Evolutionary conservation across 345 rosid genomes (phyloP), one percentile per base, ranked within the genome.

Genomic region (Salix udensis): DNA sequence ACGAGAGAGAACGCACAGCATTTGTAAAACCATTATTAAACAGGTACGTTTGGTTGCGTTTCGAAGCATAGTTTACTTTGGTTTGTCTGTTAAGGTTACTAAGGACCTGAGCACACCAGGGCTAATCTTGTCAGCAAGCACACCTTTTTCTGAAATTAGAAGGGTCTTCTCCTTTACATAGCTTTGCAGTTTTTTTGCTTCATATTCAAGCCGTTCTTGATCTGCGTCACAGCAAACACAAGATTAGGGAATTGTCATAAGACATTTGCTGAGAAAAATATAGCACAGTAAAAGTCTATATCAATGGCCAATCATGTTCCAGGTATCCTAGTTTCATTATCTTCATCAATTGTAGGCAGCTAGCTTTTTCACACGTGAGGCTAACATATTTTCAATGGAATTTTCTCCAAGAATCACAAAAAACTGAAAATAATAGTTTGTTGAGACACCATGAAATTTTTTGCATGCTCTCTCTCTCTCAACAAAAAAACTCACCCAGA

Each of bases 161-260:
- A 91, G 72, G 68, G 98, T 84, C 75, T 84, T 91, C 81, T 95
- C 95, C 70, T 93, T 91, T 34, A 93, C 86, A 68, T 81, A 83
- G 86, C 98, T 92, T 78, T 90, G 94, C 24, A 90, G 79, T 81
- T 87, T 91, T 74, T 94, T 90, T 3, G 89, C 82, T 65, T 90
- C 94, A 77, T 70, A 85, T 21, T 90, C 92, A 69, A 91, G 83
- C 37, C 55, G 77, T 76, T 80, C 77, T 86, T 89, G 93, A 81
- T 86, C 96, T 91, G 86, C 81, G 44, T 12, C 16, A 31, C 4
- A 67, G 77, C 76, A 77, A 81, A 19, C 34, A 8, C 6, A 0
- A 19, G 55, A 71, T 26, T 21, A 50, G 11, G 36, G 37, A 50
- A 19, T 21, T 68, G 14, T 11, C 28, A 23, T 23, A n/a, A 36